Evolutionary conservation across 306 rosid genomes (phyloP), one percentile per base, ranked within the genome.

Genomic region (Glycine tomentella): DNA sequence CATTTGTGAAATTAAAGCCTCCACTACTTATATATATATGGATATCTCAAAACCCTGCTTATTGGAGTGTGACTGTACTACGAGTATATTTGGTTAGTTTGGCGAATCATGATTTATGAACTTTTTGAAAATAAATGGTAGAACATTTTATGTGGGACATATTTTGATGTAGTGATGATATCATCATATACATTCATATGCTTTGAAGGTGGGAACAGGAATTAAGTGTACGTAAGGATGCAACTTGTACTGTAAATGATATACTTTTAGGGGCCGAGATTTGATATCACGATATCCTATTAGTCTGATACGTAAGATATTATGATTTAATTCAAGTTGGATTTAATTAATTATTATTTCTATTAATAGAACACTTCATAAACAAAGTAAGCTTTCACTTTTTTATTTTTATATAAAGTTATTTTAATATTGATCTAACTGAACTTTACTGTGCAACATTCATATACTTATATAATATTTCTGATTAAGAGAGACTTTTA

Each of bases 31-130:
- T 25, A 25, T 25, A 25, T 25, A 25, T 16, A 62, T 62, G 40
- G 12, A 44, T 33, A 2, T 50, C n/a, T 15, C 33, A 7, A 25
- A n/a, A 4, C 67, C 15, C 31, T 61, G 40, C 8, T 62, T 64
- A 64, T 64, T 64, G 48, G 69, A 36, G 48, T 36, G 48, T 34
- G 69, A 63, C 46, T 63, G 46, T 63, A 6, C 69, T 34, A 5
- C 46, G 20, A 13, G n/a, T 63, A 63, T 36, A 5, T 11, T 33
- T 62, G 67, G 67, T 61, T n/a, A 25, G 15, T 34, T 36, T 64
- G 20, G 25, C 3, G 31, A 40, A 66, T 66, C 50, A 8, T 38
- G 50, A 66, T 66, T 66, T 64, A 14, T 3, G 70, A 64, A 31
- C 69, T 11, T 64, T 64, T 1, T 14, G 17, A 14, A 14, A 63